These are phyloP conservation scores for Zygnema circumcarinatum DNA, from an alignment of 139 green algal species.

Conservation along the genomic window DNA sequence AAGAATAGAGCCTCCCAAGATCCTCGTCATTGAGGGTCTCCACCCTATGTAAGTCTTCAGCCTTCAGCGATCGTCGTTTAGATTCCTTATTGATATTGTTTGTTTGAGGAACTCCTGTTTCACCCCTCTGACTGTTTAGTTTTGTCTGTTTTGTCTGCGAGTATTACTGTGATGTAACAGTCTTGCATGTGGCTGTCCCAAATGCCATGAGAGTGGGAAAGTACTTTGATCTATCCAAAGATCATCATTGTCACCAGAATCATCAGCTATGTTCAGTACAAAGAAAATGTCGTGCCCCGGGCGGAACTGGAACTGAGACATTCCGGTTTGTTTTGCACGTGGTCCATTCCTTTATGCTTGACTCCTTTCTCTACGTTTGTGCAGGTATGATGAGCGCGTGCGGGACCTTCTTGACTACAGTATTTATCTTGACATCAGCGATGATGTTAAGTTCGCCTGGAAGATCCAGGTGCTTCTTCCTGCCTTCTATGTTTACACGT, in stretches of 20 bases:
- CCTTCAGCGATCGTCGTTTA: neutral
- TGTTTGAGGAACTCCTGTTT: neutral
- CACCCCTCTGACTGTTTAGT: neutral
- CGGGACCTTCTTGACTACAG: constrained; percentile 96
- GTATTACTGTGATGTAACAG: too few relatives aligned
- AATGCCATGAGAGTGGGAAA: too few relatives aligned
- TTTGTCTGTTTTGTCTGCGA: neutral
- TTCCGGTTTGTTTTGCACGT: too few relatives aligned
- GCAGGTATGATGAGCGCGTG: constrained; percentile 88
- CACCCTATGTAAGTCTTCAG: constrained; percentile 76
- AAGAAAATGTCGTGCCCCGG: too few relatives aligned
- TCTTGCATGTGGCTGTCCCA: too few relatives aligned
- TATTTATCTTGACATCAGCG: constrained; percentile 99
- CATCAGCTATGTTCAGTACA: too few relatives aligned
- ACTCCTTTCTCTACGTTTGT: too few relatives aligned
- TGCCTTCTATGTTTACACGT: neutral
- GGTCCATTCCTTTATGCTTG: too few relatives aligned
- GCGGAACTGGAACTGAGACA: too few relatives aligned
- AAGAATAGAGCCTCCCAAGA: constrained; percentile 85
- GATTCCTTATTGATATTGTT: constrained; percentile 9
- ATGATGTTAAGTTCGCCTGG: constrained; percentile 99
- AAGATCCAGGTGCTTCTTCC: constrained; percentile 85
- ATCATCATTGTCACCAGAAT: too few relatives aligned
- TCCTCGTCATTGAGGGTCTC: constrained; percentile 96
- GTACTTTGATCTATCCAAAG: too few relatives aligned